Conservation (phyloP, 768 basidiomycete genomes). For the Xerocomellus intermedius region DNA sequence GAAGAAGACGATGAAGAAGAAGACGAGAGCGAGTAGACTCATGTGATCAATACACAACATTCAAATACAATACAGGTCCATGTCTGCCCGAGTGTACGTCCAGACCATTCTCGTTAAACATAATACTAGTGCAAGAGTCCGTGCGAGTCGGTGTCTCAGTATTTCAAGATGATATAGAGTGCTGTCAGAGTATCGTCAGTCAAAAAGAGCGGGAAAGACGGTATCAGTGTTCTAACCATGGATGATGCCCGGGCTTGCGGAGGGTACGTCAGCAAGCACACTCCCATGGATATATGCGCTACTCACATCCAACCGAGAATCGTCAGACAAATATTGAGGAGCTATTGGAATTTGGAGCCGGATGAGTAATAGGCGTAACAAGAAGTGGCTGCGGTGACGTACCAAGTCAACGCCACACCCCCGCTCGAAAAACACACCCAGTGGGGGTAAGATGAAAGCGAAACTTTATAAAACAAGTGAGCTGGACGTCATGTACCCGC, state of each 20-base stretch:
- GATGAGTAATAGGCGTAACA: not conserved
- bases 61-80: slow-evolving; percentile 4
- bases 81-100: not conserved
- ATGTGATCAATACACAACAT: slow-evolving; percentile 6
- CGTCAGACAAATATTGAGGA: slow-evolving; percentile 81
- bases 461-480: slow-evolving; percentile 38
- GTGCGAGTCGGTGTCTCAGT: slow-evolving; percentile 33
- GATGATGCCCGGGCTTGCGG: slow-evolving; percentile 68
- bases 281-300: not conserved
- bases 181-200: slow-evolving; percentile 42
- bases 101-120: not conserved
- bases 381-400: slow-evolving; percentile 27
- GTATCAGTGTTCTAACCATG: slow-evolving; percentile 45
- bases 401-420: slow-evolving; percentile 80
- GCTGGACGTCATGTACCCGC: not conserved
- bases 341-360: slow-evolving; percentile 8
- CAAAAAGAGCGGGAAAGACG: not conserved
- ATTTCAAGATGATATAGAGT: slow-evolving; percentile 79
- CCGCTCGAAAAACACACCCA: slow-evolving; percentile 87
- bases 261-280: slow-evolving; percentile 10
- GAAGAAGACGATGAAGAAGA: slow-evolving; percentile 10
- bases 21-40: slow-evolving; percentile 15
- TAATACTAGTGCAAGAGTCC: not conserved
- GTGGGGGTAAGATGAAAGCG: slow-evolving; percentile 74
- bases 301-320: slow-evolving; percentile 76